Base-by-base conservation (phyloP, 495 filamentous ascomycete species). In the Aspergillus sclerotioniger region DNA sequence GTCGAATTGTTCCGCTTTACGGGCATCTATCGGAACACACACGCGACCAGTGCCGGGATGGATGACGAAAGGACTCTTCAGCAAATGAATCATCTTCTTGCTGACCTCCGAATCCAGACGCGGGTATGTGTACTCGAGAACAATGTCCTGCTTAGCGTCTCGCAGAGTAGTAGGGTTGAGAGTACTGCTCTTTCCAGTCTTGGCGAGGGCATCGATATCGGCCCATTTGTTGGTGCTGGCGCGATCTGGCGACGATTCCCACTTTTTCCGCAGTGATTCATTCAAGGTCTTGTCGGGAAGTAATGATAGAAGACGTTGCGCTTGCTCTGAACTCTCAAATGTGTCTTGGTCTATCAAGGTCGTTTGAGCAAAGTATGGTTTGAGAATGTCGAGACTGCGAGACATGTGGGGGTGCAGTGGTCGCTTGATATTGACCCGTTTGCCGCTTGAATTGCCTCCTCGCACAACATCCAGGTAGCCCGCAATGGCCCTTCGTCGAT, bases 51-150 rank as follows among this genome's bases (percentile, higher is more conserved):
- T 98, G 6, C 90, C 90, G 0, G 94, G 94, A 76, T 98, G 94
- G 31, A 98, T 86, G 55, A 96, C 93, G 62, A 98, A 98, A 3
- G 94, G 94, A 59, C 85, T 90, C 67, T 98, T 98, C 46, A 98
- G 83, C 78, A 98, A 82, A 81, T 98, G 94, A 76, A 95, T 98
- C 69, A 96, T 84, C 67, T 96, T 95, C 76, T 97, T 97, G 65
- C 88, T 91, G 63, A 98, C 94, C 62, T 96, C 91, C 54, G 91
- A 90, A 79, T 98, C 94, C 51, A 98, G 86, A 9, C 94, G 86
- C n/a, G 94, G 95, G 71, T 98, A 98, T 5, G 94, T 96, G 73
- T 98, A 97, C 73, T 98, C 95, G 25, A 98, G 82, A 13, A 97
- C 84, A 45, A 98, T 87, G 65, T 98, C 94, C 62, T 95, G 90